Percentiles rank a stretch among this genome's conserved stretches.
phyloP scores from a whole-genome alignment of 2,329 filamentous ascomycete species.

The Hymenoscyphus infarciens region DNA sequence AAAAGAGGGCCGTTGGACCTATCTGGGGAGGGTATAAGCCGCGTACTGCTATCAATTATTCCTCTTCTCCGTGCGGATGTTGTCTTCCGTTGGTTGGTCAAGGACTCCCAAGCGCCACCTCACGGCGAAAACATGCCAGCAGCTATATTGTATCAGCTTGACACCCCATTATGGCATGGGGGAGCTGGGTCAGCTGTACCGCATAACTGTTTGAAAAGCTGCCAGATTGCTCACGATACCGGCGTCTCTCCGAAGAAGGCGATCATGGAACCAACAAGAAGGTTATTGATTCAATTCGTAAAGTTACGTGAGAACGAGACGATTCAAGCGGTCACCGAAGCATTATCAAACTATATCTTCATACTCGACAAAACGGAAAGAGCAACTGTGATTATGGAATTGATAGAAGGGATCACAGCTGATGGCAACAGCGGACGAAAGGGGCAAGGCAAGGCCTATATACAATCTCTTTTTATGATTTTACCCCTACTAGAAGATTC shows the following conservation, averaged over 20 bases:
- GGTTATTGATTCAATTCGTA: constrained; percentile 43
- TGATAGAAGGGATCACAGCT: constrained; percentile 44
- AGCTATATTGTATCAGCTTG: background rate
- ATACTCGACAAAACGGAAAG: constrained; percentile 41
- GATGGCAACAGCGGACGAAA: constrained; percentile 34
- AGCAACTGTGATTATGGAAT: constrained; percentile 41
- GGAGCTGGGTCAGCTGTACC: background rate
- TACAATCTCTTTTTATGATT: constrained; percentile 44
- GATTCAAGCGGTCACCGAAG: constrained; percentile 47
- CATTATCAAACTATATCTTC: constrained; percentile 48
- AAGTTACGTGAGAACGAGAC: constrained; percentile 47
- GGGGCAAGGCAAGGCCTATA: constrained; percentile 42
- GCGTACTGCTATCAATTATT: constrained; percentile 54
- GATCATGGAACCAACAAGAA: background rate
- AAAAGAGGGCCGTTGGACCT: constrained; percentile 49
- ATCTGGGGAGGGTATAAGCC: constrained; percentile 57
- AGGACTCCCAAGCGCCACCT: background rate
- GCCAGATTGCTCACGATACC: background rate
- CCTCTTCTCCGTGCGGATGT: constrained; percentile 33
- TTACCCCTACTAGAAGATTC: constrained; percentile 13
- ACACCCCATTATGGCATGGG: background rate
- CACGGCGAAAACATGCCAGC: background rate
- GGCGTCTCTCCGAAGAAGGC: background rate
- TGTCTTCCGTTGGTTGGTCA: constrained; percentile 9
- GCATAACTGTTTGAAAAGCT: background rate